Conservation (phyloP, 768 basidiomycete genomes). For the Auriculariales sp. region DNA sequence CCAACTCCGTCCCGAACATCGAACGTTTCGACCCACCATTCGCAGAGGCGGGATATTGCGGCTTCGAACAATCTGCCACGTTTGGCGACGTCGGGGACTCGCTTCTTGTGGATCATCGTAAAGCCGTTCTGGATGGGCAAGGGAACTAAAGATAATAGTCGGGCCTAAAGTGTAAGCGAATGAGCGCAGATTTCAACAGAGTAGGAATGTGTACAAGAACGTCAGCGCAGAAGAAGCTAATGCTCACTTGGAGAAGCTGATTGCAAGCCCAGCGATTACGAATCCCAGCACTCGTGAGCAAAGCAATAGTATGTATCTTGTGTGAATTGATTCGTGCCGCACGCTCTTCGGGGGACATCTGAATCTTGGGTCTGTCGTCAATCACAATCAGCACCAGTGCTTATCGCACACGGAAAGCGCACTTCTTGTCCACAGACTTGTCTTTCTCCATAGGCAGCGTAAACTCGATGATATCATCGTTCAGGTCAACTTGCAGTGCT, state of each 20-base stretch:
- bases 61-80: conserved; percentile 82
- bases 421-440: conserved; percentile 24
- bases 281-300: conserved; percentile 56
- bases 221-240: conserved; percentile 4
- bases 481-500: conserved; percentile 15
- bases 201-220: not conserved
- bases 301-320: conserved; percentile 76
- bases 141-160: conserved; percentile 78
- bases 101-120: conserved; percentile 63
- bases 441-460: conserved; percentile 29
- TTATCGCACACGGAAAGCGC: conserved; percentile 9
- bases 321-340: conserved; percentile 65
- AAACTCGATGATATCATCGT: conserved; percentile 48
- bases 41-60: conserved; percentile 53
- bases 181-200: conserved; percentile 2
- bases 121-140: conserved; percentile 69
- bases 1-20: conserved; percentile 36
- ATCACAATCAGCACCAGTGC: not conserved
- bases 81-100: conserved; percentile 62
- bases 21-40: conserved; percentile 75
- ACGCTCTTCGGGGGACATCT: conserved; percentile 52
- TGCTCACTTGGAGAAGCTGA: conserved; percentile 57
- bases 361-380: conserved; percentile 23
- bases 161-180: conserved; percentile 38
- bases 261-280: conserved; percentile 84